Conservation (phyloP, 1,284 basidiomycete genomes). For the Uromyces viciae-fabae region DNA sequence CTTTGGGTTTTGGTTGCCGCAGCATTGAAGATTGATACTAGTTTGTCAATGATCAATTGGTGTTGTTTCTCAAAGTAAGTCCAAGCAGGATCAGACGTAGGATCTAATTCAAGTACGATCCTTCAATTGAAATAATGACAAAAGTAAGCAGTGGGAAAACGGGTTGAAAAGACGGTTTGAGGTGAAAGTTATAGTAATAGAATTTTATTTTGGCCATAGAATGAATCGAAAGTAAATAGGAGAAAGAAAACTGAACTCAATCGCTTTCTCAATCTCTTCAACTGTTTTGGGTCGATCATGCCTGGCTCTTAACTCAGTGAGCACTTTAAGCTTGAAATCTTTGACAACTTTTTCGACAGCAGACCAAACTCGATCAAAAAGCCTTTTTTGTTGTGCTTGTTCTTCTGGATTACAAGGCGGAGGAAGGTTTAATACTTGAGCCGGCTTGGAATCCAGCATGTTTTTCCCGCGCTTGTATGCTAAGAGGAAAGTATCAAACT, state of each 20-base stretch:
- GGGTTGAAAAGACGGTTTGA: too few species aligned
- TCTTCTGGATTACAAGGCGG: slow-evolving; percentile 62
- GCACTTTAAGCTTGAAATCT: slow-evolving; percentile 78
- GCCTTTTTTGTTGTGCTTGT: slow-evolving; percentile 74
- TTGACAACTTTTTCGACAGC: slow-evolving; percentile 91
- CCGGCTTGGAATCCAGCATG: slow-evolving; percentile 78
- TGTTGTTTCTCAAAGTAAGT: slow-evolving; percentile 91
- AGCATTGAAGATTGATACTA: slow-evolving; percentile 67
- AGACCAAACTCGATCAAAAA: slow-evolving; percentile 93
- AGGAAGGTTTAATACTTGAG: slow-evolving; percentile 64
- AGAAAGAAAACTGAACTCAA: slow-evolving; percentile 64
- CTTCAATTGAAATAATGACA: slow-evolving; percentile 26
- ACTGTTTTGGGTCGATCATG: slow-evolving; percentile 62
- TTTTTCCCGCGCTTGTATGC: slow-evolving; percentile 98
- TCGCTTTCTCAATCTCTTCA: slow-evolving; percentile 94
- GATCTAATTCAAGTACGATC: slow-evolving; percentile 70
- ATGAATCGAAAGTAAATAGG: slow-evolving; percentile 11
- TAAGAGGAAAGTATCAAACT: slow-evolving; percentile 85
- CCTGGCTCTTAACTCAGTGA: slow-evolving; percentile 73
- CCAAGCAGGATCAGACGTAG: slow-evolving; percentile 81
- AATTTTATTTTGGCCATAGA: neutral
- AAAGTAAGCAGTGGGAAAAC: slow-evolving; percentile 21
- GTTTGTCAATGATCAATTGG: slow-evolving; percentile 72
- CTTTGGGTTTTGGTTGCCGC: slow-evolving; percentile 63
- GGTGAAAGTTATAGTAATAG: too few species aligned